phyloP scores from a whole-genome alignment of 2,329 filamentous ascomycete species.

The Colletotrichum plurivorum region DNA sequence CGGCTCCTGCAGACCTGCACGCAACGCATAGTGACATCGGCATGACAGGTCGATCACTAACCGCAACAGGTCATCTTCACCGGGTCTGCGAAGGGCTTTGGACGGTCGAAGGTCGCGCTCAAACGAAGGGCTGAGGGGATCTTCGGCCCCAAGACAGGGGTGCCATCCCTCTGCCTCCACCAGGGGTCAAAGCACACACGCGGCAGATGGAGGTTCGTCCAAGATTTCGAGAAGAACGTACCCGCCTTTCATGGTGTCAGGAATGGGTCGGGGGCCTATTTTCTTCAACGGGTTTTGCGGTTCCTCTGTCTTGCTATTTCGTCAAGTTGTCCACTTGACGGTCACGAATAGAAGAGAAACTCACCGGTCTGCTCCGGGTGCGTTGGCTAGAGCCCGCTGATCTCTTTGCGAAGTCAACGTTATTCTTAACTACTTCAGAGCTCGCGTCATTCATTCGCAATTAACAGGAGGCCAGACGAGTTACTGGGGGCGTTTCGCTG shows the following conservation, averaged over 20 bases:
- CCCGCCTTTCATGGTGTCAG: conserved; percentile 12
- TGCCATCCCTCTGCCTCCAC: conserved; percentile 9
- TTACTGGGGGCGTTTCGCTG: not conserved
- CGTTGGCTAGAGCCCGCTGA: too few relatives aligned
- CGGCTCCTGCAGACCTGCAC: too few relatives aligned
- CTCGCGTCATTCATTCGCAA: too few relatives aligned
- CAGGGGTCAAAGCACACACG: conserved; percentile 18
- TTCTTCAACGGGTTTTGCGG: conserved; percentile 12
- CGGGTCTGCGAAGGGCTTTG: conserved; percentile 5
- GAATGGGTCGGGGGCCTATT: not conserved
- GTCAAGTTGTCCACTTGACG: too few relatives aligned
- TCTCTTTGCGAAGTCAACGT: too few relatives aligned
- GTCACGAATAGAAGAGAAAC: too few relatives aligned
- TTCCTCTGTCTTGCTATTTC: not conserved
- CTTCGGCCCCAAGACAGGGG: conserved; percentile 5
- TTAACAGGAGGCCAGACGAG: too few relatives aligned
- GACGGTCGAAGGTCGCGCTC: not conserved
- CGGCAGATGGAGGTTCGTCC: not conserved
- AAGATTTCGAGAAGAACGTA: conserved; percentile 15
- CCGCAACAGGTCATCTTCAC: not conserved
- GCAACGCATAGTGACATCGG: conserved; percentile 7
- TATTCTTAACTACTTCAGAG: too few relatives aligned
- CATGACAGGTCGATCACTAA: conserved; percentile 31
- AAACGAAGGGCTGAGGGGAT: conserved; percentile 25
- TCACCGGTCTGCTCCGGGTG: too few relatives aligned